Base-by-base conservation (phyloP, 2,329 filamentous ascomycete genomes). In the Rasamsonia emersonii region DNA sequence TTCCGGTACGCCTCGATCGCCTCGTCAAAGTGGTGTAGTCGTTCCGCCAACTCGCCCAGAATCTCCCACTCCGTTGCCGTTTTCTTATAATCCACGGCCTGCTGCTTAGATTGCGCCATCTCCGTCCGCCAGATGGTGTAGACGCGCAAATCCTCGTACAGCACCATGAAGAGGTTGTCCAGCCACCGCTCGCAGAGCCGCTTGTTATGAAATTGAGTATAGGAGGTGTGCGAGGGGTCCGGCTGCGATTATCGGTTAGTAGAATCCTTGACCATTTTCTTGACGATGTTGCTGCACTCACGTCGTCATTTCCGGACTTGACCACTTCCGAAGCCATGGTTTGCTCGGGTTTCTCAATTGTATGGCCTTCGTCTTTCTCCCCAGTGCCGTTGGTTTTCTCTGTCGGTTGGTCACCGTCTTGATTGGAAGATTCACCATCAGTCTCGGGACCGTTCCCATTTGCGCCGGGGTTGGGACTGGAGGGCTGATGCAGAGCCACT, bases 91-190 rank as follows among this genome's bases (percentile, higher is more conserved):
- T 93, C 81, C 59, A 94, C 79, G 40, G 89, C 82, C 58, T 96
- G 89, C 33, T 89, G 85, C 14, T 85, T 80, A 55, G 88, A 95
- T 56, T 96, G 89, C 0, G 86, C 84, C 77, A 96, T 91, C 58
- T 98, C 91, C 1, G 91, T 96, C 35, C 91, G 81, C 91, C 91
- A 98, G 58, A 98, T 98, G 9, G 91, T 98, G 67, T 98, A 98
- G 27, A 98, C 89, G 30, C 91, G 84, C 11, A 98, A 73, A 52
- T 98, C 91, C 59, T 98, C 91, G 57, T 98, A 98, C 3, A 98
- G 72, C 0, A 96, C 91, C 91, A 98, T 98, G 66, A 98, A 98
- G 14, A 98, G 72, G 50, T 93, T 96, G 61, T 98, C 91, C 2
- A 98, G 73, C 91, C 91, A 98, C 46, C 91, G 79, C 61, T 98